A percentile compares a stretch with the other conserved stretches of the same genome.
phyloP scores from a whole-genome alignment of 2,329 filamentous ascomycete species.

The Xylaria sp. region DNA sequence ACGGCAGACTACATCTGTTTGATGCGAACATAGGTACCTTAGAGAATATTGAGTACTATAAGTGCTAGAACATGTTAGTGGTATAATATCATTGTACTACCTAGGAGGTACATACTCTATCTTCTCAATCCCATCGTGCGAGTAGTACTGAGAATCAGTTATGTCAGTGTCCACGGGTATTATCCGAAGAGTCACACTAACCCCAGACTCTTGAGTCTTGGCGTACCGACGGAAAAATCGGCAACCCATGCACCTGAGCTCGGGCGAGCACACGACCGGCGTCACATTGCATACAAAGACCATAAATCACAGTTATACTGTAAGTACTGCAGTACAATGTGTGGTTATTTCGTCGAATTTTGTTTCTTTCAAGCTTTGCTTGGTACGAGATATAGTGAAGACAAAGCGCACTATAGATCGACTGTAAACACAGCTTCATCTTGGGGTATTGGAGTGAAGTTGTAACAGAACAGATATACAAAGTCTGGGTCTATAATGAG shows the following conservation, averaged over 20 bases:
- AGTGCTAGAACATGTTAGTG: background rate
- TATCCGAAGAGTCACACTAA: too few relatives aligned
- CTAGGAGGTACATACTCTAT: too few relatives aligned
- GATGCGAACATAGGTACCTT: background rate
- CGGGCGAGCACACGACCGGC: background rate
- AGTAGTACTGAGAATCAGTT: background rate
- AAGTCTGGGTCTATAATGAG: conserved; percentile 8
- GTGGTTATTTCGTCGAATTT: background rate
- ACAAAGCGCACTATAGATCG: background rate
- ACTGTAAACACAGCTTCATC: background rate
- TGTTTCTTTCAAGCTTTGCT: background rate
- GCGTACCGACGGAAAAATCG: background rate
- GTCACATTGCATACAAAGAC: background rate
- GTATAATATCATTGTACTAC: too few relatives aligned
- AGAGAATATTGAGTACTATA: background rate
- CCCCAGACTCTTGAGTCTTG: too few relatives aligned
- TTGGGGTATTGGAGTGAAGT: conserved; percentile 17
- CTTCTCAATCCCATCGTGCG: background rate
- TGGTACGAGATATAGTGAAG: background rate
- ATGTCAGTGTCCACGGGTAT: background rate
- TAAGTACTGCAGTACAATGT: background rate
- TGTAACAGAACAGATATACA: conserved; percentile 14
- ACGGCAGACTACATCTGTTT: background rate
- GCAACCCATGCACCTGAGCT: background rate
- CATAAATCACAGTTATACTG: background rate